Percentiles rank a stretch among this genome's conserved stretches.
Conservation (phyloP, 2,329 filamentous ascomycete genomes). For the Lachnellula suecica region DNA sequence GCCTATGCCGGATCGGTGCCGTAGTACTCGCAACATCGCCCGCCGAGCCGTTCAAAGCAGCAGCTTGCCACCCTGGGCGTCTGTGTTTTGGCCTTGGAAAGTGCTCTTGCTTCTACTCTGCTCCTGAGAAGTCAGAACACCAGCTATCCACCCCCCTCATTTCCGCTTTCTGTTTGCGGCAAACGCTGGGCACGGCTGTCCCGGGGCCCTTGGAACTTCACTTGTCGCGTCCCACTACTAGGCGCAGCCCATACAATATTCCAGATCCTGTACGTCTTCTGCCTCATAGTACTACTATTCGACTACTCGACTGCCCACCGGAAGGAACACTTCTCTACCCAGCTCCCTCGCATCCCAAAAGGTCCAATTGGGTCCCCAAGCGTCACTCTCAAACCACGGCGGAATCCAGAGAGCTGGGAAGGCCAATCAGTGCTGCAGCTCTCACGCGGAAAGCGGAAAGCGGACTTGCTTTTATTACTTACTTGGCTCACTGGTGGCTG, state of each 20-base stretch:
- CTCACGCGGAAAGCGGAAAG: not conserved
- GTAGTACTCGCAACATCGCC: slow-evolving; percentile 4
- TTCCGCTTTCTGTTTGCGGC: slow-evolving; percentile 27
- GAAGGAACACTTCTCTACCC: too few species aligned
- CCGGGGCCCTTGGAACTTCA: slow-evolving; percentile 17
- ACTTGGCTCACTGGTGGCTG: slow-evolving; percentile 2
- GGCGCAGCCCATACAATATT: not conserved
- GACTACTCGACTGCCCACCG: too few species aligned
- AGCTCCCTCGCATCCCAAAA: not conserved
- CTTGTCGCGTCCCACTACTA: slow-evolving; percentile 1
- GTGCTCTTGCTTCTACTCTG: not conserved
- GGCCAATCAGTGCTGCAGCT: slow-evolving; percentile 9
- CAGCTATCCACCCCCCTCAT: slow-evolving; percentile 16
- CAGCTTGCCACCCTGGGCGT: not conserved
- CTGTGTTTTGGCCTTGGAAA: not conserved
- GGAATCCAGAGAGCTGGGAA: slow-evolving; percentile 10
- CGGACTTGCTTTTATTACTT: not conserved
- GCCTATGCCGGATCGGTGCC: slow-evolving; percentile 11
- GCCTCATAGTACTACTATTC: too few species aligned
- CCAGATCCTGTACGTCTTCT: too few species aligned
- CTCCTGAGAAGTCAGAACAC: not conserved
- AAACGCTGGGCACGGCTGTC: slow-evolving; percentile 22
- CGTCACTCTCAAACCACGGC: slow-evolving; percentile 8
- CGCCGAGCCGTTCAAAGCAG: slow-evolving; percentile 4
- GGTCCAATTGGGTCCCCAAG: not conserved